These are phyloP conservation scores for Glaciozyma antarctica DNA, from an alignment of 768 basidiomycete genomes.

Conservation along the genomic window DNA sequence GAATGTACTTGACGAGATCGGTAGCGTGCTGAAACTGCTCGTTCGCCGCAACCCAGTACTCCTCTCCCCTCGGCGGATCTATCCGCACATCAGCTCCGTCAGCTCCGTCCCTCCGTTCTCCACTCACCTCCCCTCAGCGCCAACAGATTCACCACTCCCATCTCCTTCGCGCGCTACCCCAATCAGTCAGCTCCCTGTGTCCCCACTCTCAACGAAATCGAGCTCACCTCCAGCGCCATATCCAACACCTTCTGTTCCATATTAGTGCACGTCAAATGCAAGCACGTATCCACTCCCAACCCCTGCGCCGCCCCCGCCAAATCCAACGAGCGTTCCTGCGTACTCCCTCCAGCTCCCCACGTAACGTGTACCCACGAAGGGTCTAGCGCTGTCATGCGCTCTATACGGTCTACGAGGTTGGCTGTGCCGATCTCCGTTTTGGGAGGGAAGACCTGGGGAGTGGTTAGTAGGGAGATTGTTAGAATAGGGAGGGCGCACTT, in stretches of 20 bases:
- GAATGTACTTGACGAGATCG: slow-evolving; percentile 87
- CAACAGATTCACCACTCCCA: slow-evolving; percentile 78
- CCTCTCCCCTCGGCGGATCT: slow-evolving; percentile 91
- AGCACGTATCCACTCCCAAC: slow-evolving; percentile 88
- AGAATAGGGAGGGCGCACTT: slow-evolving; percentile 39
- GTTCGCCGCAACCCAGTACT: slow-evolving; percentile 82
- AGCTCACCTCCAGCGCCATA: slow-evolving; percentile 68
- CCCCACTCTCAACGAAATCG: neutral
- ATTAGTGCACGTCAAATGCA: slow-evolving; percentile 98
- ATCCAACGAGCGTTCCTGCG: slow-evolving; percentile 75
- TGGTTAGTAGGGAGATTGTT: neutral
- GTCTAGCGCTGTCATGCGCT: slow-evolving; percentile 61
- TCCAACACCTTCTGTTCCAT: slow-evolving; percentile 96
- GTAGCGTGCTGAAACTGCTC: slow-evolving; percentile 70
- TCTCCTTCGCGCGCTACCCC: slow-evolving; percentile 58
- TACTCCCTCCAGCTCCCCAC: slow-evolving; percentile 95
- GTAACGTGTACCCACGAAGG: slow-evolving; percentile 85
- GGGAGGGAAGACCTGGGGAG: slow-evolving; percentile 73
- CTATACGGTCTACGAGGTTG: slow-evolving; percentile 79
- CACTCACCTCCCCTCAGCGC: slow-evolving; percentile 78
- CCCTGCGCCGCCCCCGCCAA: slow-evolving; percentile 70
- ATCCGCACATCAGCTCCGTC: neutral
- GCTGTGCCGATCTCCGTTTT: slow-evolving; percentile 79
- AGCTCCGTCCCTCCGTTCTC: no score
- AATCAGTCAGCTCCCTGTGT: neutral